Percentiles rank a stretch among this genome's conserved stretches.
phyloP scores from a whole-genome alignment of 2,329 filamentous ascomycete species.

The Venturia oleaginea region DNA sequence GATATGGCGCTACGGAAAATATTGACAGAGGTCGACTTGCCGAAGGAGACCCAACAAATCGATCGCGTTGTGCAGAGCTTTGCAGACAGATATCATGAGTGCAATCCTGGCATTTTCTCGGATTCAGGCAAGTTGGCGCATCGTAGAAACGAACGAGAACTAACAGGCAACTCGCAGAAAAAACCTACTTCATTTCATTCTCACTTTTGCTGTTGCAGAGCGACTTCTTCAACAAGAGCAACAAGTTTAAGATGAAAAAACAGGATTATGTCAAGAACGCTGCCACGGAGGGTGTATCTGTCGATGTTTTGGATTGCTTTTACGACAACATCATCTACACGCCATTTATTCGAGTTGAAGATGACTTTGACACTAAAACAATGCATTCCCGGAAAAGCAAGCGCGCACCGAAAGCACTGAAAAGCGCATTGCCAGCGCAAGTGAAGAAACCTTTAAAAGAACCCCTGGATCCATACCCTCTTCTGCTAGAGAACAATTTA shows the following conservation, averaged over 20 bases:
- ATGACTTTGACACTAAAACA: constrained; percentile 72
- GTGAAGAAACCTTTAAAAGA: constrained; percentile 61
- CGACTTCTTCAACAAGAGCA: constrained; percentile 99
- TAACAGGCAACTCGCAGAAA: constrained; percentile 49
- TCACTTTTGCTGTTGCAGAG: constrained; percentile 94
- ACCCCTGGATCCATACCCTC: constrained; percentile 86
- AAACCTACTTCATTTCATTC: constrained; percentile 97
- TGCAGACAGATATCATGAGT: constrained; percentile 94
- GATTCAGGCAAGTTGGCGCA: constrained; percentile 48
- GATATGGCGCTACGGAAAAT: constrained; percentile 96
- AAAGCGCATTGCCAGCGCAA: constrained; percentile 50
- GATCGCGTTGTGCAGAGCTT: constrained; percentile 91
- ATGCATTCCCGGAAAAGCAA: constrained; percentile 63
- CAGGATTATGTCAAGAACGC: constrained; percentile 93
- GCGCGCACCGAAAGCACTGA: constrained; percentile 48
- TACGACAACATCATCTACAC: constrained; percentile 99
- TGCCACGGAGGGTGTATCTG: constrained; percentile 83
- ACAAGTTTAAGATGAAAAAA: constrained; percentile 98
- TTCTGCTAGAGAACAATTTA: constrained; percentile 84
- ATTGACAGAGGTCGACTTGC: constrained; percentile 90
- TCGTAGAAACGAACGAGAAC: not conserved
- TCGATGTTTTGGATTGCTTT: constrained; percentile 89
- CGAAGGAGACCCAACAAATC: constrained; percentile 96
- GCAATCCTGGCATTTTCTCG: constrained; percentile 91
- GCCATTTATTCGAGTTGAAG: constrained; percentile 95